Evolutionary conservation across 257 asterid genomes (phyloP).

Genomic region (Marsdenia floribunda): DNA sequence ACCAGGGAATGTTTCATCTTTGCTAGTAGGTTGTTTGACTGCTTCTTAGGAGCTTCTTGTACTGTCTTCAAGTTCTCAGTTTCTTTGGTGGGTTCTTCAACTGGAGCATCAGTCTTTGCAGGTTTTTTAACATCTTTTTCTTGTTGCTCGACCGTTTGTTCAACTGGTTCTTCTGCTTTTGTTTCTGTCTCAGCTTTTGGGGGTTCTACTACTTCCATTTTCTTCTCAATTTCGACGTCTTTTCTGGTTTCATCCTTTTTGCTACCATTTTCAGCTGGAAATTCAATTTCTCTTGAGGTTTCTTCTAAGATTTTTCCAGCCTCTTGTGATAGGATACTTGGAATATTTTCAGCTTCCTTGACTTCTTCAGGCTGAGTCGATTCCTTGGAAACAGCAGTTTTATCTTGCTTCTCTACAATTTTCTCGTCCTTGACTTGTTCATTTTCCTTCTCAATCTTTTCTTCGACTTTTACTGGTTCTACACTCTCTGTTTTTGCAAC

Average conservation of each 20-base stretch:
- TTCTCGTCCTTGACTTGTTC: conserved; percentile 13
- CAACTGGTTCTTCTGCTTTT: conserved; percentile 25
- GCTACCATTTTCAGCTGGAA: conserved; percentile 25
- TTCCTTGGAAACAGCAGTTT: background rate
- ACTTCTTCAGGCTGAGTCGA: conserved; percentile 8
- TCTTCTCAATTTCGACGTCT: conserved; percentile 28
- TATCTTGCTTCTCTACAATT: conserved; percentile 18
- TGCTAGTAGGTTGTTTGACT: conserved; percentile 51
- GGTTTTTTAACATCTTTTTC: conserved; percentile 29
- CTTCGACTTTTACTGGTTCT: conserved; percentile 16
- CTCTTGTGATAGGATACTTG: conserved; percentile 18
- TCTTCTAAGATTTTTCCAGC: conserved; percentile 27
- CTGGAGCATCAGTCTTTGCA: conserved; percentile 20
- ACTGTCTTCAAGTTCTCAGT: conserved; percentile 26
- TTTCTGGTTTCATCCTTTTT: conserved; percentile 19
- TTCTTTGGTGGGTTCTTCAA: conserved; percentile 25
- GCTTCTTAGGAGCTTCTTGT: conserved; percentile 44
- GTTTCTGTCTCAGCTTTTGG: conserved; percentile 22
- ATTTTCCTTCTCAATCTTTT: conserved; percentile 27
- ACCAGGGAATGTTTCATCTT: conserved; percentile 83
- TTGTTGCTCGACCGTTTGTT: conserved; percentile 22
- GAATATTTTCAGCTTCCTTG: conserved; percentile 17
- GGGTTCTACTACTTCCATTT: conserved; percentile 26
- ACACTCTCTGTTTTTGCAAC: conserved; percentile 13
- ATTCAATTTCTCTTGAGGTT: conserved; percentile 32